phyloP scores from a whole-genome alignment of 148 eudicot genomes.

The Silene latifolia region DNA sequence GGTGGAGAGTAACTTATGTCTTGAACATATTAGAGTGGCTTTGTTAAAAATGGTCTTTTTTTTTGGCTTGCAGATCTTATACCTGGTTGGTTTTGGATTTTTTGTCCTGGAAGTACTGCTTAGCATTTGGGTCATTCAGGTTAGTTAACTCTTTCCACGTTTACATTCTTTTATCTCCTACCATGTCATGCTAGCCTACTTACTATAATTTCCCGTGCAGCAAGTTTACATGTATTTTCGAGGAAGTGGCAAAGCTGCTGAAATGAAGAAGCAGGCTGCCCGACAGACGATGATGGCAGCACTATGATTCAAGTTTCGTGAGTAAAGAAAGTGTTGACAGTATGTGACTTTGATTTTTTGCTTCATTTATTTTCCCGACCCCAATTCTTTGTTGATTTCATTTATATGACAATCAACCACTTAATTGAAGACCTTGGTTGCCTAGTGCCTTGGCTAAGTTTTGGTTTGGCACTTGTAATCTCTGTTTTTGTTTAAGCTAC shows the following conservation, averaged over 20 bases:
- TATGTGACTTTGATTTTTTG: not conserved
- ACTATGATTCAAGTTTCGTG: constrained; percentile 11
- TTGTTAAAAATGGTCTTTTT: not conserved
- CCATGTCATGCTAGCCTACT: not conserved
- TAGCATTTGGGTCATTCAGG: constrained; percentile 77
- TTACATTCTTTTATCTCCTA: not conserved
- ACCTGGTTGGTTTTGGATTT: constrained; percentile 53
- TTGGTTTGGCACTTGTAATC: too few species aligned
- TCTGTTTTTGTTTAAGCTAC: too few species aligned
- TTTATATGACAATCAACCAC: not conserved
- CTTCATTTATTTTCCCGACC: not conserved
- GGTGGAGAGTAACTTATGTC: not conserved
- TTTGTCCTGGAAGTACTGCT: constrained; percentile 50
- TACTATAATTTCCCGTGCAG: constrained; percentile 26
- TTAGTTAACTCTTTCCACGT: constrained; percentile 10
- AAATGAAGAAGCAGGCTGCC: constrained; percentile 52
- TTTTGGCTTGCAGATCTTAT: constrained; percentile 41
- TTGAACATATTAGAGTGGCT: not conserved
- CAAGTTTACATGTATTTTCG: constrained; percentile 67
- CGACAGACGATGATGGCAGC: constrained; percentile 56
- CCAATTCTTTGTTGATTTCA: constrained; percentile 5
- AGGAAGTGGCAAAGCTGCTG: constrained; percentile 62
- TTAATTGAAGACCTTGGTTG: not conserved
- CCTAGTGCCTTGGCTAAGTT: too few species aligned
- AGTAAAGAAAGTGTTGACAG: not conserved